A percentile compares a stretch with the other conserved stretches of the same genome.
Conservation (phyloP, 2,329 filamentous ascomycete genomes). For the Hirsutella rhossiliensis region DNA sequence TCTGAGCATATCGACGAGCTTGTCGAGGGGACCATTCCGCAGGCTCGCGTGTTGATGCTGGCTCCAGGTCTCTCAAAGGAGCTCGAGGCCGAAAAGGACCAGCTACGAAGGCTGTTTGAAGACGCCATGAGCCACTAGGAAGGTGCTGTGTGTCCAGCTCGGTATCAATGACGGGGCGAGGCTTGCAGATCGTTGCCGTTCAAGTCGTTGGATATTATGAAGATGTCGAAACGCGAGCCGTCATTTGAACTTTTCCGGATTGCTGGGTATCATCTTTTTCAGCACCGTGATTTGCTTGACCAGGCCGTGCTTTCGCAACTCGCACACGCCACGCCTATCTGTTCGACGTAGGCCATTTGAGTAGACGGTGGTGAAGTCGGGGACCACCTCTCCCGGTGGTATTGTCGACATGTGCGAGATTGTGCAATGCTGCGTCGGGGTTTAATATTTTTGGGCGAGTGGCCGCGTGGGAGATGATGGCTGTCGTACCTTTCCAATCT, state of each 20-base stretch:
- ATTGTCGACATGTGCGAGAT: slow-evolving; percentile 54
- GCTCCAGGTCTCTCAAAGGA: slow-evolving; percentile 70
- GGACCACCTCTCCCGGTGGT: slow-evolving; percentile 42
- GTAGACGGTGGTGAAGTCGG: slow-evolving; percentile 59
- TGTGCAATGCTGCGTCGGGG: slow-evolving; percentile 49
- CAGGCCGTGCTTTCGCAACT: slow-evolving; percentile 51
- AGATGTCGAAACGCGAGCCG: slow-evolving; percentile 1
- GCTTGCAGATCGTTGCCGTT: too few species aligned
- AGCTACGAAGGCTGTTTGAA: slow-evolving; percentile 60
- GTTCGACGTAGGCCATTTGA: slow-evolving; percentile 46
- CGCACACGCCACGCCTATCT: slow-evolving; percentile 49
- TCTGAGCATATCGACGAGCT: slow-evolving; percentile 64
- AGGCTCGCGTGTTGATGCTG: slow-evolving; percentile 80
- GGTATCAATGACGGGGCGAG: too few species aligned
- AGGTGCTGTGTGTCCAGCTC: background rate
- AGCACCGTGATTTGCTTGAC: slow-evolving; percentile 57
- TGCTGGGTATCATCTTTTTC: slow-evolving; percentile 53
- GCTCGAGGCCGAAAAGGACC: slow-evolving; percentile 57
- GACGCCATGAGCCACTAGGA: slow-evolving; percentile 30
- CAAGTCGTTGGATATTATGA: background rate
- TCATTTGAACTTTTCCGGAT: slow-evolving; percentile 37
- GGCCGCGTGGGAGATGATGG: background rate
- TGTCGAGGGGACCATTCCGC: slow-evolving; percentile 90
- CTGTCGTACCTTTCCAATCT: slow-evolving; percentile 47
- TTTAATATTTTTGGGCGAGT: background rate